Evolutionary conservation across 495 filamentous ascomycete genomes (phyloP).

Genomic region (Elasticomyces elasticus): DNA sequence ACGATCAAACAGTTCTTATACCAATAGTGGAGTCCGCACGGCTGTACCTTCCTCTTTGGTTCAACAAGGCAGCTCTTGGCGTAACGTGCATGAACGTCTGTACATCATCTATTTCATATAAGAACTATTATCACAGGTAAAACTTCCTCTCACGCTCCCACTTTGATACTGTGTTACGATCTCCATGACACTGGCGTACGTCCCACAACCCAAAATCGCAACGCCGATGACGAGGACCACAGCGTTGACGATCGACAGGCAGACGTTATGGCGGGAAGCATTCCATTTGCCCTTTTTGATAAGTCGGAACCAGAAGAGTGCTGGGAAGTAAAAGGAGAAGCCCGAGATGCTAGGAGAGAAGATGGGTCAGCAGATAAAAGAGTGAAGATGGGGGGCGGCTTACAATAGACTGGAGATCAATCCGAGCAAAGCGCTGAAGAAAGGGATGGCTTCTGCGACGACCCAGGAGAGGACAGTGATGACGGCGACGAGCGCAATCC

Average conservation of each 20-base stretch:
- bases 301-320: slow-evolving; percentile 38
- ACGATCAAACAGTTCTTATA: background rate
- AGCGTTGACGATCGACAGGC: slow-evolving; percentile 16
- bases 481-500: slow-evolving; percentile 27
- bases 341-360: slow-evolving; percentile 11
- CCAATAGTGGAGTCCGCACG: too few relatives aligned
- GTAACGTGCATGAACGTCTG: too few relatives aligned
- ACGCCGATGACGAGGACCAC: slow-evolving; percentile 23
- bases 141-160: too few relatives aligned
- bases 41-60: too few relatives aligned
- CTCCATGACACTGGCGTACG: too few relatives aligned
- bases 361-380: too few relatives aligned
- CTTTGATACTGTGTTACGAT: too few relatives aligned
- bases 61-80: too few relatives aligned
- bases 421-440: slow-evolving; percentile 32
- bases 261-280: slow-evolving; percentile 27
- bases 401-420: slow-evolving; percentile 23
- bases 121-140: too few relatives aligned
- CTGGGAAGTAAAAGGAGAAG: slow-evolving; percentile 35
- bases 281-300: slow-evolving; percentile 36
- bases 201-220: too few relatives aligned
- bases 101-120: too few relatives aligned
- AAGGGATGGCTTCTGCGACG: slow-evolving; percentile 31
- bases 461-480: slow-evolving; percentile 26
- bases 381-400: too few relatives aligned